Conservation (phyloP, 805 yeast species). For the Diddensiella transvaalensis region DNA sequence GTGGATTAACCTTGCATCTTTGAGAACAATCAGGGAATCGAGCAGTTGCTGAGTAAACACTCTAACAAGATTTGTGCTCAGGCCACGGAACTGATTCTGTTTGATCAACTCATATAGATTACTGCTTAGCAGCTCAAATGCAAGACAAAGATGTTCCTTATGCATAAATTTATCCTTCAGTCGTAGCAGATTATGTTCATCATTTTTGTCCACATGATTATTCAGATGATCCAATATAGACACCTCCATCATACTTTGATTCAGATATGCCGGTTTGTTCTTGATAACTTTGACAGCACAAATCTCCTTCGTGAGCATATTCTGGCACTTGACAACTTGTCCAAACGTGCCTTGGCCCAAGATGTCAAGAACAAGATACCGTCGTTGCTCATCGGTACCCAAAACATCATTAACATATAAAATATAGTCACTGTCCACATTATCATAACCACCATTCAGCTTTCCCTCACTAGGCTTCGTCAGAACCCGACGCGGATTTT, state of each 20-base stretch:
- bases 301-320: constrained; percentile 71
- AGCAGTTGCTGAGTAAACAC: constrained; percentile 75
- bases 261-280: constrained; percentile 83
- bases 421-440: constrained; percentile 85
- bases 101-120: constrained; percentile 86
- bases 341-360: constrained; percentile 98
- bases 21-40: constrained; percentile 75
- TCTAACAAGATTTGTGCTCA: constrained; percentile 73
- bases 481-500: constrained; percentile 86
- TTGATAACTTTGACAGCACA: constrained; percentile 95
- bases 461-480: constrained; percentile 89
- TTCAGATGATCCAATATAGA: constrained; percentile 78
- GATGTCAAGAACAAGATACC: constrained; percentile 83
- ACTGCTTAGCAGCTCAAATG: constrained; percentile 82
- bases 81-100: constrained; percentile 91
- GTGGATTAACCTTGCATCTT: constrained; percentile 81
- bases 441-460: constrained; percentile 79
- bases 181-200: constrained; percentile 70
- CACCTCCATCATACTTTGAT: constrained; percentile 90
- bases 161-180: constrained; percentile 87
- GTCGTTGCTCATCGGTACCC: constrained; percentile 79
- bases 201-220: constrained; percentile 61
- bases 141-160: constrained; percentile 87
- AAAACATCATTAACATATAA: constrained; percentile 90
- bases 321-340: constrained; percentile 93